Conservation (phyloP, 371 early-diverging fungal species). For the Mortierella sp. region DNA sequence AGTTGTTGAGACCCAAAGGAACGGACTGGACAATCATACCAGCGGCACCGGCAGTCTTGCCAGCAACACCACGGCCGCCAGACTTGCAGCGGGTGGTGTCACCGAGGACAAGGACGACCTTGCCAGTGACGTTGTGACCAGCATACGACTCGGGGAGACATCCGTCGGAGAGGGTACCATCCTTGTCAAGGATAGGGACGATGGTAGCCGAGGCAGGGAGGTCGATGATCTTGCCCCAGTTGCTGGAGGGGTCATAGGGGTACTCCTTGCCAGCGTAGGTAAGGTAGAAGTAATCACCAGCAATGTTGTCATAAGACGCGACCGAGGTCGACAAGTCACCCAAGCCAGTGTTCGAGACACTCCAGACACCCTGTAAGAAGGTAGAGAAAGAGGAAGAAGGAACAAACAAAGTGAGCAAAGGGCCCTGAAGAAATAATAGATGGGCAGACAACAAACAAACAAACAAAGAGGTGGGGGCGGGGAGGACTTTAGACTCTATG, state of each 20-base stretch:
- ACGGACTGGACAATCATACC: slow-evolving; percentile 67
- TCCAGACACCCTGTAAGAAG: slow-evolving; percentile 37
- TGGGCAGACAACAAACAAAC: too few relatives aligned
- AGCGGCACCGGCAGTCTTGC: slow-evolving; percentile 70
- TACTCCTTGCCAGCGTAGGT: slow-evolving; percentile 15
- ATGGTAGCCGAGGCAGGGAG: slow-evolving; percentile 52
- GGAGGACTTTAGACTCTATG: too few relatives aligned
- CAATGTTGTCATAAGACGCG: slow-evolving; percentile 34
- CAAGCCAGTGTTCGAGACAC: slow-evolving; percentile 27
- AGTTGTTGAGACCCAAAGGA: slow-evolving; percentile 41
- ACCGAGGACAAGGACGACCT: slow-evolving; percentile 66
- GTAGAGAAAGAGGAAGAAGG: not conserved
- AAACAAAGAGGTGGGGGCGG: too few relatives aligned
- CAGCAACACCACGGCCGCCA: slow-evolving; percentile 60
- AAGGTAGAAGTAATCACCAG: slow-evolving; percentile 19
- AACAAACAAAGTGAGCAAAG: too few relatives aligned
- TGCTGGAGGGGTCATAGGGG: slow-evolving; percentile 21
- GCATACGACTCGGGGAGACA: slow-evolving; percentile 18
- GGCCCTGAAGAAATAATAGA: slow-evolving; percentile 68
- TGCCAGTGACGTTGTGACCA: slow-evolving; percentile 51
- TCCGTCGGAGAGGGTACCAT: slow-evolving; percentile 52
- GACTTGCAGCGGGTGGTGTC: slow-evolving; percentile 64
- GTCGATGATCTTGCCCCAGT: slow-evolving; percentile 63
- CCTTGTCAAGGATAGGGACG: slow-evolving; percentile 61
- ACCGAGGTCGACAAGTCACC: slow-evolving; percentile 26